These are phyloP conservation scores for Pyracantha coccinea DNA, from an alignment of 331 rosid species.

Conservation along the genomic window DNA sequence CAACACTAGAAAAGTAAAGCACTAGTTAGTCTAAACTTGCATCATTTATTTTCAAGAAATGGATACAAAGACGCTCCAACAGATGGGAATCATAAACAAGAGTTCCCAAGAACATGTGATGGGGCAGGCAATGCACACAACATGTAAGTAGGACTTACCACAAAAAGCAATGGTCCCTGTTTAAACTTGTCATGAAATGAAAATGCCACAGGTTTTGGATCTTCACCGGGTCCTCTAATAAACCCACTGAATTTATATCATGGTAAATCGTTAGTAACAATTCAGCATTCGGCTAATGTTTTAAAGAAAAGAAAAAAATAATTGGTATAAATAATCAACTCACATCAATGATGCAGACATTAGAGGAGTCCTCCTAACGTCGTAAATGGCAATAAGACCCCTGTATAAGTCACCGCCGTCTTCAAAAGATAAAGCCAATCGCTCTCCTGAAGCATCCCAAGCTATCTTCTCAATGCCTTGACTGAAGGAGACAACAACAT, in stretches of 20 bases:
- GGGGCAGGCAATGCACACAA: not conserved
- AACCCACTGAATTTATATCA: conserved; percentile 57
- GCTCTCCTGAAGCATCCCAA: conserved; percentile 97
- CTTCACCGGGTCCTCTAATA: conserved; percentile 92
- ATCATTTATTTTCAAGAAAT: too few relatives aligned
- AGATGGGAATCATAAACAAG: too few relatives aligned
- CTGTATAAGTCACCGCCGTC: conserved; percentile 63
- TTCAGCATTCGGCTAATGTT: not conserved
- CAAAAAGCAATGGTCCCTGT: conserved; percentile 92
- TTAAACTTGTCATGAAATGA: conserved; percentile 81
- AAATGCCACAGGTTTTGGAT: conserved; percentile 69
- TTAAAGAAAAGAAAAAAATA: not conserved
- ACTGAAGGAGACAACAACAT: conserved; percentile 36
- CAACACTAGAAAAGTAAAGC: conserved; percentile 59
- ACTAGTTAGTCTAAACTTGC: not conserved
- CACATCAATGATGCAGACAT: conserved; percentile 75
- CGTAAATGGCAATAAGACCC: conserved; percentile 85
- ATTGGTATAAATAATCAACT: conserved; percentile 24
- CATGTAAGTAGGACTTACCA: conserved; percentile 39
- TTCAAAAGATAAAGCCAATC: conserved; percentile 80
- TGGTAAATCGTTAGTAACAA: not conserved
- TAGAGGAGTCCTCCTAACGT: conserved; percentile 67
- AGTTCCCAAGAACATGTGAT: not conserved
- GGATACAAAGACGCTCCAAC: not conserved
- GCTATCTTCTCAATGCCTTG: conserved; percentile 80